A percentile compares a stretch with the other conserved stretches of the same genome.
phyloP scores from a whole-genome alignment of 2,329 filamentous ascomycete genomes.

The Apiospora marii region DNA sequence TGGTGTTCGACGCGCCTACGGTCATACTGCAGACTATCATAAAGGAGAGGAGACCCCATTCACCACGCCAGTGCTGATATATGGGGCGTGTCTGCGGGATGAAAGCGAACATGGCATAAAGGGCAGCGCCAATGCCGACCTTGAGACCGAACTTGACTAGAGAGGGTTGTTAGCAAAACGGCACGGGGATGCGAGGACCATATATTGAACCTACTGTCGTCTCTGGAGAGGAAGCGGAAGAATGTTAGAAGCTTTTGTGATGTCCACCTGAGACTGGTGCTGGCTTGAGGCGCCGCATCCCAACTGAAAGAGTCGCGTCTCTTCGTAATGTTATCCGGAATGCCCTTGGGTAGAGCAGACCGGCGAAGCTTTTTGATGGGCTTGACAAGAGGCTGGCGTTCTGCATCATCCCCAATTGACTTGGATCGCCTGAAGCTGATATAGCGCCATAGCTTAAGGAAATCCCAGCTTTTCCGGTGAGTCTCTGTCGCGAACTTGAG shows the following conservation, averaged over 20 bases:
- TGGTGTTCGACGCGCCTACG: conserved; percentile 94
- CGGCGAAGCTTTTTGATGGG: conserved; percentile 58
- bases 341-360: conserved; percentile 63
- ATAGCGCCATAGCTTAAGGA: conserved; percentile 79
- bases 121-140: conserved; percentile 85
- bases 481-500: conserved; percentile 75
- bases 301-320: conserved; percentile 63
- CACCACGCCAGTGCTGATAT: conserved; percentile 89
- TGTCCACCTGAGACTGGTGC: conserved; percentile 47
- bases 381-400: conserved; percentile 51
- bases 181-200: neutral
- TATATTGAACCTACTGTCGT: conserved; percentile 55
- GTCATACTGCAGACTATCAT: conserved; percentile 99
- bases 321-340: conserved; percentile 60
- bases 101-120: conserved; percentile 92
- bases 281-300: conserved; percentile 59
- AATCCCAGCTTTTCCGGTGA: conserved; percentile 76
- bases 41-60: conserved; percentile 96
- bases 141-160: conserved; percentile 82
- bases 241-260: conserved; percentile 56
- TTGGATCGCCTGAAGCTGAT: conserved; percentile 41
- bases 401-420: conserved; percentile 44
- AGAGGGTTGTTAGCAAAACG: conserved; percentile 33
- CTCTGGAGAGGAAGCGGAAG: conserved; percentile 58
- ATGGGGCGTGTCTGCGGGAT: conserved; percentile 78